Conservation (phyloP, 2,329 filamentous ascomycete species). For the Hypoxylon sp. region DNA sequence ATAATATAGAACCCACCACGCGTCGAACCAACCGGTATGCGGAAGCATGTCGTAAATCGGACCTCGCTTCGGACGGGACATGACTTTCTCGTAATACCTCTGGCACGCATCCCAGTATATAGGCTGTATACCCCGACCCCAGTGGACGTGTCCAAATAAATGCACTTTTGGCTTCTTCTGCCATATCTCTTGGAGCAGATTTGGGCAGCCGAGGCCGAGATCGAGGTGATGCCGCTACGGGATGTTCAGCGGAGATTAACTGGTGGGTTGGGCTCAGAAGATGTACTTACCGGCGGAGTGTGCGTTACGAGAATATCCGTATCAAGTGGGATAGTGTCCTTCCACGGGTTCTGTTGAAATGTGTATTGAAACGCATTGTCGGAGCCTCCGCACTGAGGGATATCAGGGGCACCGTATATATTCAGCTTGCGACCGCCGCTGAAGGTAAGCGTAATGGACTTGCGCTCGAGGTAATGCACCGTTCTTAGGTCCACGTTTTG, state of each 20-base stretch:
- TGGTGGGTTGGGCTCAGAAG: neutral
- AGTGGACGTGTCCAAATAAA: constrained; percentile 89
- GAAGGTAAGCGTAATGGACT: constrained; percentile 74
- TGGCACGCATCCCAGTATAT: constrained; percentile 84
- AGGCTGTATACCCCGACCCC: constrained; percentile 76
- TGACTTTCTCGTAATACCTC: constrained; percentile 76
- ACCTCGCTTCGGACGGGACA: constrained; percentile 61
- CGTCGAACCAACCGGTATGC: constrained; percentile 63
- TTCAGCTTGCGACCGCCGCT: constrained; percentile 71
- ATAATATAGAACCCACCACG: constrained; percentile 61
- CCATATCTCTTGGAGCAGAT: constrained; percentile 80
- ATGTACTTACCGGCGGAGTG: constrained; percentile 74
- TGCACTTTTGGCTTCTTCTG: constrained; percentile 81
- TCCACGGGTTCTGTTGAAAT: constrained; percentile 77
- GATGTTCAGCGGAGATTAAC: constrained; percentile 3
- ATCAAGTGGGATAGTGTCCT: constrained; percentile 76
- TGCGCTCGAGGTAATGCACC: constrained; percentile 83
- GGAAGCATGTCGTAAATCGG: constrained; percentile 64
- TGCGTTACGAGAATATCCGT: constrained; percentile 88
- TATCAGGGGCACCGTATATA: constrained; percentile 85
- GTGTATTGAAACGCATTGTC: constrained; percentile 86
- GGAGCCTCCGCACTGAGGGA: constrained; percentile 80
- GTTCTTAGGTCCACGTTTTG: constrained; percentile 74
- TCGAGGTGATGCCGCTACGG: constrained; percentile 77
- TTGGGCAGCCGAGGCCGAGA: constrained; percentile 77